phyloP scores from a whole-genome alignment of 2,329 filamentous ascomycete species.

The Whalleya microplaca region DNA sequence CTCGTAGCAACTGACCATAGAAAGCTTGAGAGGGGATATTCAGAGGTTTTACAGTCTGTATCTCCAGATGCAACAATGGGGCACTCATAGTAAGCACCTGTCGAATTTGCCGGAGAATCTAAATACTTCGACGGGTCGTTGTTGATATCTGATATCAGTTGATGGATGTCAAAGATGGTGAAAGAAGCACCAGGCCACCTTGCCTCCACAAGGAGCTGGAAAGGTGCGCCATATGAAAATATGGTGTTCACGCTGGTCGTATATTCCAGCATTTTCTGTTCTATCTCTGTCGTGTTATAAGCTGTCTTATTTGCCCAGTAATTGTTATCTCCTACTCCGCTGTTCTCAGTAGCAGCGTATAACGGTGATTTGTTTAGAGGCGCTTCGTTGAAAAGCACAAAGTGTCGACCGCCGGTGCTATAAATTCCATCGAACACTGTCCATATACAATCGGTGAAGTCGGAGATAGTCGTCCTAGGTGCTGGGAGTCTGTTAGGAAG shows the following conservation, averaged over 20 bases:
- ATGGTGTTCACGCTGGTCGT: slow-evolving; percentile 53
- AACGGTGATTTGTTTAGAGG: slow-evolving; percentile 70
- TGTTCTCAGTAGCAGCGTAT: slow-evolving; percentile 52
- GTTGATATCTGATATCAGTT: slow-evolving; percentile 67
- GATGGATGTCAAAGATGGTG: slow-evolving; percentile 69
- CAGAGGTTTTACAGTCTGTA: no score
- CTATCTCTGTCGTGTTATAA: slow-evolving; percentile 52
- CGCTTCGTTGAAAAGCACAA: slow-evolving; percentile 71
- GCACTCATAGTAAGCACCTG: no score
- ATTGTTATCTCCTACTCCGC: slow-evolving; percentile 45
- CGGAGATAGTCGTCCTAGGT: slow-evolving; percentile 58
- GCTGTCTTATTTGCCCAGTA: slow-evolving; percentile 52
- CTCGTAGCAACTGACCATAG: no score
- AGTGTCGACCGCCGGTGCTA: slow-evolving; percentile 63
- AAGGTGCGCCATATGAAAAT: slow-evolving; percentile 54
- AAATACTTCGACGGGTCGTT: slow-evolving; percentile 58
- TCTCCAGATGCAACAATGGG: no score
- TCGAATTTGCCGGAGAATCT: no score
- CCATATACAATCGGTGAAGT: slow-evolving; percentile 73
- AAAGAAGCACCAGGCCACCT: slow-evolving; percentile 64
- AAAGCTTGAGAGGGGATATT: no score
- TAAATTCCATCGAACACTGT: slow-evolving; percentile 66
- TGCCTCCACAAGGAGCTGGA: slow-evolving; percentile 46
- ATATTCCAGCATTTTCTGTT: slow-evolving; percentile 54
- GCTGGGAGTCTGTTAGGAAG: slow-evolving; percentile 69